These are phyloP conservation scores for Talaromyces proteolyticus DNA, from an alignment of 495 filamentous ascomycete genomes.

Conservation along the genomic window DNA sequence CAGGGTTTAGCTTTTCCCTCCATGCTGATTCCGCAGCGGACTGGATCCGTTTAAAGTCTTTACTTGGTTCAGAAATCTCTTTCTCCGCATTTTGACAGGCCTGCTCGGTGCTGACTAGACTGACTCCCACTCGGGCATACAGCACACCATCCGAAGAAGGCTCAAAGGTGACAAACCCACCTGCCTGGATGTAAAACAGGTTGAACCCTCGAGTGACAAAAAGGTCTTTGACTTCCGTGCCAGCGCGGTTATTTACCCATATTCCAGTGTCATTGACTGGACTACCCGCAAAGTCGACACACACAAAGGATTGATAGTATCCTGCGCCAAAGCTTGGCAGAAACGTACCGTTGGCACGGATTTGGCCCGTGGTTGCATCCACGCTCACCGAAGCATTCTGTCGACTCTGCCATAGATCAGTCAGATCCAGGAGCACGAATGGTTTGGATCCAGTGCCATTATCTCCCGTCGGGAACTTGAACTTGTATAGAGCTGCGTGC, in stretches of 20 bases:
- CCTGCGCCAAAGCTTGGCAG: slow-evolving; percentile 56
- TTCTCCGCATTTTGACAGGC: slow-evolving; percentile 41
- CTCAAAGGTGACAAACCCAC: slow-evolving; percentile 48
- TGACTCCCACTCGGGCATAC: slow-evolving; percentile 32
- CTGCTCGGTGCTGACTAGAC: slow-evolving; percentile 2
- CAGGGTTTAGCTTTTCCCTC: slow-evolving; percentile 48
- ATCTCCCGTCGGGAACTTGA: slow-evolving; percentile 51
- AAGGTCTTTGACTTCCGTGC: slow-evolving; percentile 43
- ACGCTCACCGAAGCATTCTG: slow-evolving; percentile 56
- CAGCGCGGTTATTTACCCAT: slow-evolving; percentile 53
- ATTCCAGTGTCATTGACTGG: slow-evolving; percentile 50
- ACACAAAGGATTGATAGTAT: slow-evolving; percentile 49
- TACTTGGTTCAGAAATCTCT: slow-evolving; percentile 47
- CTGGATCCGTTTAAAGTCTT: slow-evolving; percentile 40
- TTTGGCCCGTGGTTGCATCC: slow-evolving; percentile 53
- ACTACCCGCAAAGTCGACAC: slow-evolving; percentile 54
- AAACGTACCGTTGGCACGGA: slow-evolving; percentile 62
- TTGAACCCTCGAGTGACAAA: slow-evolving; percentile 48
- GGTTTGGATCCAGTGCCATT: slow-evolving; percentile 39
- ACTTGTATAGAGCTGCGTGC: slow-evolving; percentile 62
- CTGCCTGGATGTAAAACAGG: slow-evolving; percentile 50
- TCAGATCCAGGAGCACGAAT: slow-evolving; percentile 59
- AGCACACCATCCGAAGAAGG: slow-evolving; percentile 35
- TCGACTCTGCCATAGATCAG: slow-evolving; percentile 58
- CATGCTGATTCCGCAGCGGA: slow-evolving; percentile 43